Percentiles rank a stretch among this genome's conserved stretches.
Conservation (phyloP, 225 moss, liverwort and hornwort genomes). For the Pseudoscleropodium purum region DNA sequence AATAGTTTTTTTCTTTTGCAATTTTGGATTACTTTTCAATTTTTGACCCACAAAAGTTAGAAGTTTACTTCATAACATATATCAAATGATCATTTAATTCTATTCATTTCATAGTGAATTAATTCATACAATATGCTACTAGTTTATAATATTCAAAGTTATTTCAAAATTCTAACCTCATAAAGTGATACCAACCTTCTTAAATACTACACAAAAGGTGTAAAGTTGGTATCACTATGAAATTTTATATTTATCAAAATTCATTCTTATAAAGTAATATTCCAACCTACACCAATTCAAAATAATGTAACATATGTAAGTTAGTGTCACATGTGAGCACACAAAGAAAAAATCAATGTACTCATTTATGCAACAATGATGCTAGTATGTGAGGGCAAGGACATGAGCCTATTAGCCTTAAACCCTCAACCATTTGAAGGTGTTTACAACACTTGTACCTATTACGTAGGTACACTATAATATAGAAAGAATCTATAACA, state of each 20-base stretch:
- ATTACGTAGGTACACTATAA: too few relatives aligned
- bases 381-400: too few relatives aligned
- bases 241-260: background rate
- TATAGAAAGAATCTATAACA: too few relatives aligned
- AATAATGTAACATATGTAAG: background rate
- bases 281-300: background rate
- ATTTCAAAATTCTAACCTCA: background rate
- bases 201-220: accelerated
- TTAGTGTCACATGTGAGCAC: background rate
- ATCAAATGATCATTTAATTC: background rate
- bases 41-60: background rate
- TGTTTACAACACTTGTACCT: too few relatives aligned
- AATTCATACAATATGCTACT: background rate
- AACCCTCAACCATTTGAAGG: too few relatives aligned
- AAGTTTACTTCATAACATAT: background rate
- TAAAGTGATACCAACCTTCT: background rate
- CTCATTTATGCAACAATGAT: background rate
- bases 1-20: background rate
- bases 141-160: background rate
- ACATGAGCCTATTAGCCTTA: too few relatives aligned
- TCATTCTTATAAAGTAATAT: background rate
- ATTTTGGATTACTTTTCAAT: background rate
- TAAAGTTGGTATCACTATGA: background rate
- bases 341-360: background rate
- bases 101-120: background rate